phyloP scores from a whole-genome alignment of 352 stramenopile species.

The Phytophthora ramorum region DNA sequence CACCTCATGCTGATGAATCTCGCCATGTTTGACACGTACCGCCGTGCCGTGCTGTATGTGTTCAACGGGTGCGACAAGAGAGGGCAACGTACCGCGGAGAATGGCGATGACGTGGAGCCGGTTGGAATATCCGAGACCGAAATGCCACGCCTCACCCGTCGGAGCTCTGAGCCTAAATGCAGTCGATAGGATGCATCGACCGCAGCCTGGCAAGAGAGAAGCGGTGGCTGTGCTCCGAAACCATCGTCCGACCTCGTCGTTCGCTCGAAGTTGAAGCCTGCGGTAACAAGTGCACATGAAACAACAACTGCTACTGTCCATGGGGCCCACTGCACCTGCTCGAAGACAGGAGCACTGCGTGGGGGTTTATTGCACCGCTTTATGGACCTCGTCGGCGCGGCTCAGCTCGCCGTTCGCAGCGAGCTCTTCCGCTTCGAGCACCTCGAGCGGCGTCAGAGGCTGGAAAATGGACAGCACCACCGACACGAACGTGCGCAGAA shows the following conservation, averaged over 20 bases:
- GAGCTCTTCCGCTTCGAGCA: conserved; percentile 30
- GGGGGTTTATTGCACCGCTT: conserved; percentile 32
- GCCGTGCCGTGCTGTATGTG: neutral
- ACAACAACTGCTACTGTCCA: conserved; percentile 13
- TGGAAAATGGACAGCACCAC: conserved; percentile 76
- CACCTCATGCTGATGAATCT: too few species aligned
- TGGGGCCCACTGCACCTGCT: conserved; percentile 15
- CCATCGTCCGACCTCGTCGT: conserved; percentile 8
- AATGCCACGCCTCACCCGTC: neutral
- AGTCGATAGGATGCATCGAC: conserved; percentile 9
- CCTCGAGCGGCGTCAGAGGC: conserved; percentile 30
- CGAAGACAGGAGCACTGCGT: neutral
- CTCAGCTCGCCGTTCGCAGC: conserved; percentile 18
- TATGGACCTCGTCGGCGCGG: conserved; percentile 25
- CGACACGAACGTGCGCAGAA: conserved; percentile 80
- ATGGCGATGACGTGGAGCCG: neutral
- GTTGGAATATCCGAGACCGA: neutral
- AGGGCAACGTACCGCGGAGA: neutral
- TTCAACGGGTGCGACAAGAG: neutral
- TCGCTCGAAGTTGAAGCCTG: conserved; percentile 8
- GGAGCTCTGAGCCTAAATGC: neutral
- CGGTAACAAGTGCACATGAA: conserved; percentile 7
- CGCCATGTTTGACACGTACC: neutral
- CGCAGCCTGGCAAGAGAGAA: conserved; percentile 5
- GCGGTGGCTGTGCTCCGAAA: neutral